Conservation (phyloP, 202 grass and related monocot species). For the Musa balbisiana region DNA sequence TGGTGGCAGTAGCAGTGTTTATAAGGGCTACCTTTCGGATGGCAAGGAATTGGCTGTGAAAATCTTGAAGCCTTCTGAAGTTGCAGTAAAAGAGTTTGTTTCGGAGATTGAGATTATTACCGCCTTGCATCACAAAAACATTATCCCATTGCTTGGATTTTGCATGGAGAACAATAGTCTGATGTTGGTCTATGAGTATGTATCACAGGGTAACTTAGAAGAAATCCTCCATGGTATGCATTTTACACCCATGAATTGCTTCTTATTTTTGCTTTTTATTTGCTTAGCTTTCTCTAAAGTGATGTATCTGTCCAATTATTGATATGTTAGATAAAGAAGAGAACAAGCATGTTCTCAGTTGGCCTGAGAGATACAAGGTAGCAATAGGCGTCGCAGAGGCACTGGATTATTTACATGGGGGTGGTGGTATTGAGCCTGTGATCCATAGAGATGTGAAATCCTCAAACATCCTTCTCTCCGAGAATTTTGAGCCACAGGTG, state of each 20-base stretch:
- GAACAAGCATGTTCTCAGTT: slow-evolving; percentile 49
- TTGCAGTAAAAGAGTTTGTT: slow-evolving; percentile 63
- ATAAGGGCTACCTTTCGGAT: slow-evolving; percentile 45
- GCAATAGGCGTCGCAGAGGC: slow-evolving; percentile 60
- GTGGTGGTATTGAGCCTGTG: slow-evolving; percentile 38
- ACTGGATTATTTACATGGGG: slow-evolving; percentile 68
- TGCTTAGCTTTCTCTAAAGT: background rate
- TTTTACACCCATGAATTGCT: slow-evolving; percentile 12
- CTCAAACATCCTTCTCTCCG: slow-evolving; percentile 80
- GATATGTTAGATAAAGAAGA: slow-evolving; percentile 40
- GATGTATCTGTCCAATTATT: background rate
- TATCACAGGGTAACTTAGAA: slow-evolving; percentile 68
- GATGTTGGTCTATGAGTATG: slow-evolving; percentile 79
- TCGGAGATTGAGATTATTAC: slow-evolving; percentile 88
- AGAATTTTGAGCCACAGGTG: slow-evolving; percentile 70
- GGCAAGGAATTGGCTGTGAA: slow-evolving; percentile 72
- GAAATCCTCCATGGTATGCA: slow-evolving; percentile 67
- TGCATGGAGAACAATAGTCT: slow-evolving; percentile 66
- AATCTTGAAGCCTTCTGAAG: slow-evolving; percentile 60
- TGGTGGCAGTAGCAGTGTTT: slow-evolving; percentile 77
- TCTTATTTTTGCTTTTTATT: background rate
- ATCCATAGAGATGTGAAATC: slow-evolving; percentile 94
- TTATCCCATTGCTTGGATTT: slow-evolving; percentile 67
- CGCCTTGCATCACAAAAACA: slow-evolving; percentile 50
- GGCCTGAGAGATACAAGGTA: slow-evolving; percentile 69